A percentile compares a stretch with the other conserved stretches of the same genome.
phyloP scores from a whole-genome alignment of 2,329 filamentous ascomycete species.

The Phialophora expanda region DNA sequence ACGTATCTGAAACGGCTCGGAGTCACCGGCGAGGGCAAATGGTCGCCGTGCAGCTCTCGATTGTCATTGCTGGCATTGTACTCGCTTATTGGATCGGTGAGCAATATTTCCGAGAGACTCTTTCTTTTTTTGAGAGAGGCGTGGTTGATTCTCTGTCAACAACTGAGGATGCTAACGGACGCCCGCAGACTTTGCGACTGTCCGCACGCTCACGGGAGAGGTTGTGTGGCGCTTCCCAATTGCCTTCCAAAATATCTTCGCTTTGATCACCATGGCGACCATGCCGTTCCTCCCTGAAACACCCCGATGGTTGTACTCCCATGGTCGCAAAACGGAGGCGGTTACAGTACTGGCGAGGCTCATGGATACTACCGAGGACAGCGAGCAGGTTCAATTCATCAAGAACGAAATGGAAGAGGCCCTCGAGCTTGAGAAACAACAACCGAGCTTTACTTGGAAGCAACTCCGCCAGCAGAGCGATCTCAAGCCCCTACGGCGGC shows the following conservation, averaged over 20 bases:
- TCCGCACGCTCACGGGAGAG: conserved; percentile 15
- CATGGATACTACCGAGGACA: conserved; percentile 43
- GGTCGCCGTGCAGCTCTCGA: conserved; percentile 26
- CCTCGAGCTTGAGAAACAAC: conserved; percentile 63
- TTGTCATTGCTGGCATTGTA: conserved; percentile 25
- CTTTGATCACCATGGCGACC: conserved; percentile 50
- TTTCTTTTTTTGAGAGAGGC: background rate
- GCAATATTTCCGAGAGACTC: background rate
- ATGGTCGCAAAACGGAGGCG: conserved; percentile 44
- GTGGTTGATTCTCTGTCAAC: background rate
- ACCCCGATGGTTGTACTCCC: conserved; percentile 55
- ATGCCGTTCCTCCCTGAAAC: conserved; percentile 50
- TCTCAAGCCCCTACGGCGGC: conserved; percentile 43
- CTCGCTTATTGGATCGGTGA: conserved; percentile 20
- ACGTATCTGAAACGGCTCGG: conserved; percentile 25
- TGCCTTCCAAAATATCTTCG: conserved; percentile 44
- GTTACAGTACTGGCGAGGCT: conserved; percentile 46
- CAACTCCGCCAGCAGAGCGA: conserved; percentile 13
- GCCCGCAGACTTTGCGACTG: conserved; percentile 12
- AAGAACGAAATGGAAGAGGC: conserved; percentile 52
- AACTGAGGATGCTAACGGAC: background rate
- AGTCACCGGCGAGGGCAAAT: conserved; percentile 24
- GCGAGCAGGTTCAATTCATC: conserved; percentile 53
- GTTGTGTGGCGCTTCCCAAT: conserved; percentile 31
- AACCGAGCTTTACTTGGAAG: conserved; percentile 59